Evolutionary conservation across 2,329 filamentous ascomycete species (phyloP), one percentile per base, ranked within the genome.

Genomic region (Trichoderma asperellum): DNA sequence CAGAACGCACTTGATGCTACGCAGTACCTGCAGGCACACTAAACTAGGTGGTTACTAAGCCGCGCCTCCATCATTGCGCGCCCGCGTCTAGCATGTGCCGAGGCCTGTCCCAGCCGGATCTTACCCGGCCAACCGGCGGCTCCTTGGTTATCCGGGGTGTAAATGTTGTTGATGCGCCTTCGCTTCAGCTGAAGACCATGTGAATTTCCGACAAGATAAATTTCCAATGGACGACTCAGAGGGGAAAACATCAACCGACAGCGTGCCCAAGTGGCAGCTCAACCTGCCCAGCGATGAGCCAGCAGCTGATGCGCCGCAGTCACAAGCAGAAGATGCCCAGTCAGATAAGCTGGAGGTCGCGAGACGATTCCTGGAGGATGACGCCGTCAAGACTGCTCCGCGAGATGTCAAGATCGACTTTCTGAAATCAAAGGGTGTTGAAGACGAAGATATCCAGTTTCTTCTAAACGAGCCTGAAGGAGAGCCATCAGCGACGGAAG

Each of bases 321-420:
- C 49, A 68, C 63, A 71, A 77, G 40, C 40, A 4, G 68, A 71
- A 65, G 40, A 63, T 11, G 29, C 14, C 43, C 71, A 73, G 8
- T 73, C 79, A 52, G 74, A 78, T 60, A 74, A 75, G 40, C 74
- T 83, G 43, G 88, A 93, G 18, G 88, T 93, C 76, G 93, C 94
- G 34, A 85, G 86, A 55, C 87, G 84, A 65, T 97, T 97, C 76
- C 85, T 97, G 4, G 83, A 92, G 62, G 91, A 96, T 70, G 88
- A 92, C 8, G 84, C 85, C 24, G 92, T 97, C 69, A 88, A 86
- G 70, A 82, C 90, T 78, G 88, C 91, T 40, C 84, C 91, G 0
- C 84, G 85, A 56, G 90, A 92, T 68, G 90, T 89, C 79, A 97
- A 97, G 81, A 83, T 87, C 24, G 86, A 87, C 8, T 97, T 97